Evolutionary conservation across 768 basidiomycete genomes (phyloP), one percentile per base, ranked within the genome.

Genomic region (Suillus sp.): DNA sequence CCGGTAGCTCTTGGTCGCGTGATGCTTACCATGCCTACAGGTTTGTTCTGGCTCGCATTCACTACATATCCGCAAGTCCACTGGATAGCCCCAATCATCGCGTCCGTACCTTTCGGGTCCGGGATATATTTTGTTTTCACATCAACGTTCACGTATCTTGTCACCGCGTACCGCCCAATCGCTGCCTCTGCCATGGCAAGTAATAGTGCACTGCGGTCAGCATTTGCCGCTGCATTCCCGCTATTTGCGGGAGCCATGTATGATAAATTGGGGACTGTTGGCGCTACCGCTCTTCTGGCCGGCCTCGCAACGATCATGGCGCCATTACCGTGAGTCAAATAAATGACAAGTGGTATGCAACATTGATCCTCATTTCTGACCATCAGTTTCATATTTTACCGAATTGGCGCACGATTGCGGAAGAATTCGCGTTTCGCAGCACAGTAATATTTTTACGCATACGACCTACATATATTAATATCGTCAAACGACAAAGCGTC

Each of bases 241-340:
- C 70, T 86, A 27, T 85, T 84, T 60, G 83, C 84, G 1, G 75
- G 75, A 1, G 77, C 80, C 35, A 82, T 86, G 84, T 87, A 83
- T 64, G 64, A 72, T 13, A 67, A 74, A 5, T 71, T 92, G 6
- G 89, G 90, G 0, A 86, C 87, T 0, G 88, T 89, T 0, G 91
- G 90, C 0, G 90, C 88, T 1, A 88, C 86, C 0, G 89, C 87
- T 16, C 78, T 91, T n/a, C 69, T 92, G 20, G 90, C 86, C 1
- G 89, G 90, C 1, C 70, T 92, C 13, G 81, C 83, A 62, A 81
- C 83, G 2, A 53, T 88, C 20, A 84, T 88, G 81, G 81, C 83
- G 1, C 90, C 90, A 0, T 69, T 86, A 48, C 86, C 86, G 86
- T 87, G 62, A 70, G 86, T 78, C 1, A 43, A 11, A 37, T 30